These are phyloP conservation scores for Coemansia sp. DNA, from an alignment of 192 early-diverging fungal species.

Conservation along the genomic window DNA sequence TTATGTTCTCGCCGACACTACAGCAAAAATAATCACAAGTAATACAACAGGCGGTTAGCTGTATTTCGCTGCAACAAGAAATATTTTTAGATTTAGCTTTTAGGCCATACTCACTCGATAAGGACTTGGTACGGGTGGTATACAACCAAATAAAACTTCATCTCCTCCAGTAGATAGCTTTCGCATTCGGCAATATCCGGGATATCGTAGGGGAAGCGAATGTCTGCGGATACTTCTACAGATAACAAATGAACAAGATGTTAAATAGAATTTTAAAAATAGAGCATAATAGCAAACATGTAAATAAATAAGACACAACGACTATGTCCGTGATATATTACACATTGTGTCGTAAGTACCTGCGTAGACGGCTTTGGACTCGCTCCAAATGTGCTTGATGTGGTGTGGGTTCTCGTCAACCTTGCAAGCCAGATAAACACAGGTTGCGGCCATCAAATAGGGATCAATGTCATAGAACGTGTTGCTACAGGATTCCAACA, in stretches of 20 bases:
- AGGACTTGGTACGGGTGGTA: conserved; percentile 87
- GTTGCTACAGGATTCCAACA: conserved; percentile 64
- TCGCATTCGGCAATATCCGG: conserved; percentile 87
- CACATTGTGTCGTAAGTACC: conserved; percentile 21
- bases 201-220: conserved; percentile 64
- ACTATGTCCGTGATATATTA: not conserved
- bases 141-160: conserved; percentile 86
- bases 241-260: not conserved
- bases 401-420: conserved; percentile 80
- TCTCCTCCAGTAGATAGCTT: conserved; percentile 86
- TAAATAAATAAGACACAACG: not conserved
- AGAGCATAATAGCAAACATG: not conserved
- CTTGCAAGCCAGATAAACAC: conserved; percentile 86
- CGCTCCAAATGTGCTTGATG: conserved; percentile 57
- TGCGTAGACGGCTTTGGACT: conserved; percentile 40
- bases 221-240: conserved; percentile 37
- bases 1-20: conserved; percentile 38
- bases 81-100: not conserved
- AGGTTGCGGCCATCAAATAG: conserved; percentile 74
- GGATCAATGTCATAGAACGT: conserved; percentile 73
- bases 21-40: not conserved
- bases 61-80: not conserved
- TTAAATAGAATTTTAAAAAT: not conserved
- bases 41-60: not conserved
- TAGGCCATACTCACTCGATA: conserved; percentile 56